phyloP scores from a whole-genome alignment of 257 asterid species.

The Primulina eburnea region DNA sequence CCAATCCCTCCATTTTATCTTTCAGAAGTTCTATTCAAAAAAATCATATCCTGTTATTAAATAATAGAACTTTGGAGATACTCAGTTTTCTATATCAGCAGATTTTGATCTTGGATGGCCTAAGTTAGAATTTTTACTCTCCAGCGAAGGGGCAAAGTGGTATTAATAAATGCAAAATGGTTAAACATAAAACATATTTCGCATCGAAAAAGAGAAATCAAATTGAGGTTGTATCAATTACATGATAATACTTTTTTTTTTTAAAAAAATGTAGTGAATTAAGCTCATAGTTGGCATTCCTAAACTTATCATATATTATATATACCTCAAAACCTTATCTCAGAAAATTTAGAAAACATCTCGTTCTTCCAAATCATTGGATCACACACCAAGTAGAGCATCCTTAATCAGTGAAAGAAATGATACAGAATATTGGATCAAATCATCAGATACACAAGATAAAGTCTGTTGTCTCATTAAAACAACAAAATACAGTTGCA shows the following conservation, averaged over 20 bases:
- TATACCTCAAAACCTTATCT: background rate
- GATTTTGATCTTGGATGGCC: background rate
- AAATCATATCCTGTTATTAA: no score
- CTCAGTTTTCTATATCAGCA: background rate
- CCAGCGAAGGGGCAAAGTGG: background rate
- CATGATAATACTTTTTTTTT: background rate
- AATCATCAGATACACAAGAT: background rate
- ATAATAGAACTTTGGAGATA: no score
- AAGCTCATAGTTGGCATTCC: background rate
- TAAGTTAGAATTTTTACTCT: background rate
- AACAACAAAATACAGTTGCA: background rate
- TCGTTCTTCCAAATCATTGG: constrained; percentile 8
- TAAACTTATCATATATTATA: background rate
- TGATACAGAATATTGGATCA: background rate
- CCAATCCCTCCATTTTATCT: background rate
- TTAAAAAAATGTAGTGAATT: no score
- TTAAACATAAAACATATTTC: background rate
- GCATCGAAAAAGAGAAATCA: background rate
- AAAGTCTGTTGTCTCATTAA: background rate
- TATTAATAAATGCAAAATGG: background rate
- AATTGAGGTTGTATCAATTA: background rate
- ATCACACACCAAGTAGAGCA: background rate
- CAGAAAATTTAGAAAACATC: constrained; percentile 4
- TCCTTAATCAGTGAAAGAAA: background rate
- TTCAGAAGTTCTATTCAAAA: background rate